These are phyloP conservation scores for Canavalia gladiata DNA, from an alignment of 306 rosid genomes.

Conservation along the genomic window DNA sequence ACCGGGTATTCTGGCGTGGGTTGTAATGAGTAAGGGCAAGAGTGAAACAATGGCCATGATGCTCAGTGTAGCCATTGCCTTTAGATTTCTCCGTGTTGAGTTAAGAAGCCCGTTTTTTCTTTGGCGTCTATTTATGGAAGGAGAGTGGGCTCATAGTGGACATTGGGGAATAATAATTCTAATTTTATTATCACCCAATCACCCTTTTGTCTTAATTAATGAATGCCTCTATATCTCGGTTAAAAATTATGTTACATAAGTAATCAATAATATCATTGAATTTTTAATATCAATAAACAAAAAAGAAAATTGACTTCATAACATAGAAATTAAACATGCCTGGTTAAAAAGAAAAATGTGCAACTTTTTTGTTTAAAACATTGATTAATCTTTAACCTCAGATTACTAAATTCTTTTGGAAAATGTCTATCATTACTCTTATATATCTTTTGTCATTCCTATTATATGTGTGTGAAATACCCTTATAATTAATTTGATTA, in stretches of 20 bases:
- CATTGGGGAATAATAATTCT: not conserved
- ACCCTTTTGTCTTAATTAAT: not conserved
- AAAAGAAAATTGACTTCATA: no score
- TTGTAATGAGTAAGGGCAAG: constrained; percentile 15
- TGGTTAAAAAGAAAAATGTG: no score
- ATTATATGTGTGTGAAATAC: no score
- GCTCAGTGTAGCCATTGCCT: constrained; percentile 49
- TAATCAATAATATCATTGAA: no score
- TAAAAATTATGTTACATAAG: not conserved
- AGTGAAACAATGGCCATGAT: constrained; percentile 29
- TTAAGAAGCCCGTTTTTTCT: not conserved
- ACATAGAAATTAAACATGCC: no score
- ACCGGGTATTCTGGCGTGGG: constrained; percentile 52
- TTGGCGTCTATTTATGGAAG: constrained; percentile 53
- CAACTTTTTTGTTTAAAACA: no score
- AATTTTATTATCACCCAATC: not conserved
- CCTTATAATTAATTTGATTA: no score
- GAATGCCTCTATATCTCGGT: not conserved
- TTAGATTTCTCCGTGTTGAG: not conserved
- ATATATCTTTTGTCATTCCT: no score
- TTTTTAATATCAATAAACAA: no score
- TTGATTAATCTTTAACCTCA: not conserved
- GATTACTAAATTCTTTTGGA: not conserved
- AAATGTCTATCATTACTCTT: no score
- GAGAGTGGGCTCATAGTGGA: constrained; percentile 5